These are phyloP conservation scores for Hypoxylon subgilvum DNA, from an alignment of 495 filamentous ascomycete species.

Conservation along the genomic window DNA sequence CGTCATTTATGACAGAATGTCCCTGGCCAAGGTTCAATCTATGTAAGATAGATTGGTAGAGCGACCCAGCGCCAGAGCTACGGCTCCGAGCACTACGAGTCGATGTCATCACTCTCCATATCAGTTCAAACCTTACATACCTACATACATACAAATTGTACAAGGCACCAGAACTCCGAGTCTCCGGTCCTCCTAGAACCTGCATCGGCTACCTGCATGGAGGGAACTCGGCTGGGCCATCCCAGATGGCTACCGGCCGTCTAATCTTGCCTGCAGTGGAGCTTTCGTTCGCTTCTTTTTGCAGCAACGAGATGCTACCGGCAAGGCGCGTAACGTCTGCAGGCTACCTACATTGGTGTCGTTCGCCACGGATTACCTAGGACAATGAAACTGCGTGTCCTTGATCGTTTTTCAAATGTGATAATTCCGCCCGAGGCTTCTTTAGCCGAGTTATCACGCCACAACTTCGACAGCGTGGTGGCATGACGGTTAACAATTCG, in stretches of 20 bases:
- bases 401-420: constrained; percentile 16
- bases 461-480: not conserved
- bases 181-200: constrained; percentile 4
- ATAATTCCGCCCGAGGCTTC: constrained; percentile 12
- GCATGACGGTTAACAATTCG: not conserved
- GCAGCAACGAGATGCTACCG: not conserved
- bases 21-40: not conserved
- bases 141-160: too few species aligned
- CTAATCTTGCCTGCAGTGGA: constrained; percentile 21
- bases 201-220: constrained; percentile 25
- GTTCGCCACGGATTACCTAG: constrained; percentile 10
- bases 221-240: not conserved
- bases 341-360: constrained; percentile 8
- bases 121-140: not conserved
- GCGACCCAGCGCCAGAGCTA: constrained; percentile 4
- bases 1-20: constrained; percentile 9
- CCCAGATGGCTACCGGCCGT: not conserved
- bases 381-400: not conserved
- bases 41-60: not conserved
- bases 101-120: not conserved
- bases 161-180: constrained; percentile 11
- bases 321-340: constrained; percentile 3
- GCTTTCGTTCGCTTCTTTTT: constrained; percentile 19
- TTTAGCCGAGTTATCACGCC: not conserved
- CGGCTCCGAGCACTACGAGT: not conserved